Base-by-base conservation (phyloP, 495 filamentous ascomycete species). In the Talaromyces wortmannii region DNA sequence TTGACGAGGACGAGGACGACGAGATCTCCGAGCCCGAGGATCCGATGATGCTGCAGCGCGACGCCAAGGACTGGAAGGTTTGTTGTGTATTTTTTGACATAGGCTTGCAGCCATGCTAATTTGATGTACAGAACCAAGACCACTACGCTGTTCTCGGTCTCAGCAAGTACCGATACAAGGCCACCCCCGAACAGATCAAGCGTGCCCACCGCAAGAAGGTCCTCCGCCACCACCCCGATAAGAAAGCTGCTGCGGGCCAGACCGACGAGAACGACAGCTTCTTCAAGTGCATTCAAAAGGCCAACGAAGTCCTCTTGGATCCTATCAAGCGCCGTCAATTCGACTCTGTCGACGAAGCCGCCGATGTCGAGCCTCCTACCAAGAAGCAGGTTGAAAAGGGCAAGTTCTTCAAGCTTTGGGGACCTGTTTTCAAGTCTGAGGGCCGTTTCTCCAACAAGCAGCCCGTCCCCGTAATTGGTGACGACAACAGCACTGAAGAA, bases 241-340 rank as follows among this genome's bases (percentile, higher is more conserved):
- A 98, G 86, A 95, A 94, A 77, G 94, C 94, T 31, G 92, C 94
- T 40, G 80, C 85, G 50, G 71, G 72, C 40, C 90, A 94, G 57
- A 81, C 77, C 57, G 84, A 85, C 59, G 91, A 98, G 72, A 91
- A 96, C 75, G 94, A 98, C 74, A 88, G 85, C 63, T 98, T 98
- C 82, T 98, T 98, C 87, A 98, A 98, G 81, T 98, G 94, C 73
- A 98, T 98, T 70, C 94, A 98, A 78, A 96, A 96, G 71, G 94
- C 94, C 56, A 92, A 86, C 63, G 94, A 98, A 67, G 78, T 97
- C 53, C 88, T 98, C 15, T 79, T 88, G 43, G 94, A 98, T 78
- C 91, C 94, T 43, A 78, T 83, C 67, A 95, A 90, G 76, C 90
- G 95, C 56, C 87, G 92, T 43, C 94, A 98, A 73, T 98, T 86